A percentile compares a stretch with the other conserved stretches of the same genome.
These are phyloP conservation scores for Phialophora macrospora DNA, from an alignment of 2,329 filamentous ascomycete genomes.

Conservation along the genomic window DNA sequence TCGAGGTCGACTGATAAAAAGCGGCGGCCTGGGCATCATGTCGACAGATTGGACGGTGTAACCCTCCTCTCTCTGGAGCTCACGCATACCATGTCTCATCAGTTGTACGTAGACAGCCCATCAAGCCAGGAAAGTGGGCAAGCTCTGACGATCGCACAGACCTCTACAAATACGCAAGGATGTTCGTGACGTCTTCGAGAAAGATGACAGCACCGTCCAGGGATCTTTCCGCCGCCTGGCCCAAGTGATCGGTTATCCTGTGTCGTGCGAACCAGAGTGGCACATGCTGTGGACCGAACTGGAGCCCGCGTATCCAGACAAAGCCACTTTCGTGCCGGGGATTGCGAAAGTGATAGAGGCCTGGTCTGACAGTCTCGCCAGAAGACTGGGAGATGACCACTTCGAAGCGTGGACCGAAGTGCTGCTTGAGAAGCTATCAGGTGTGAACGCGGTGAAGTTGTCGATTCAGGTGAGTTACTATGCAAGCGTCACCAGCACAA, in stretches of 20 bases:
- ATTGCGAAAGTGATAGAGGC: conserved; percentile 10
- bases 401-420: conserved; percentile 19
- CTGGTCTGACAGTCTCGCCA: conserved; percentile 14
- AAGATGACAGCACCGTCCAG: conserved; percentile 7
- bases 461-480: conserved; percentile 10
- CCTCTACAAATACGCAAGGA: conserved; percentile 24
- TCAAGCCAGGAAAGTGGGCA: background rate
- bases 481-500: background rate
- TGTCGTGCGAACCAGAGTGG: conserved; percentile 21
- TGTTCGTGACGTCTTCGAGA: conserved; percentile 20
- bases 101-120: conserved; percentile 1
- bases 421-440: conserved; percentile 14
- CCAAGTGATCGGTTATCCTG: conserved; percentile 17
- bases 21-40: background rate
- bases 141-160: conserved; percentile 3
- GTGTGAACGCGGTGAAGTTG: conserved; percentile 10
- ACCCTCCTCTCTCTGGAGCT: background rate
- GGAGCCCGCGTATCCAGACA: conserved; percentile 16
- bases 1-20: background rate
- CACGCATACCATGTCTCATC: conserved; percentile 9
- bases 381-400: conserved; percentile 16
- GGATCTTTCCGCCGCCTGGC: conserved; percentile 4
- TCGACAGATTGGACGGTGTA: background rate
- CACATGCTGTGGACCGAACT: conserved; percentile 24
- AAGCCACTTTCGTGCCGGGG: conserved; percentile 15